phyloP scores from a whole-genome alignment of 176 grass and related monocot genomes.

The Aegilops umbellulata region DNA sequence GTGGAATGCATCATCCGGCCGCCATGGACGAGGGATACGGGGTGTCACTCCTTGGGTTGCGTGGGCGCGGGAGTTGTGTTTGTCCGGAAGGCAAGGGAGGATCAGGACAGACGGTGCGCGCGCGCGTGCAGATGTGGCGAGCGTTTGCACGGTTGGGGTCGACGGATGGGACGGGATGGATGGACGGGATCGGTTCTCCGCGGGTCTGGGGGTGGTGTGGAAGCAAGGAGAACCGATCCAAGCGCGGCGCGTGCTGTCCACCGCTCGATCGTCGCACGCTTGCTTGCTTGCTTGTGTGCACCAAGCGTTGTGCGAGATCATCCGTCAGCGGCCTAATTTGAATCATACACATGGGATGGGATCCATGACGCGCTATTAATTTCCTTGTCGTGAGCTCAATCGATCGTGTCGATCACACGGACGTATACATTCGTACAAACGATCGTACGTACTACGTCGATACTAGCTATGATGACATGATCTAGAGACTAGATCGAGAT shows the following conservation, averaged over 20 bases:
- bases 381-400: not conserved
- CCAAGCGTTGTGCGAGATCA: not conserved
- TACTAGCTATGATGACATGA: not conserved
- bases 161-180: not conserved
- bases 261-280: not conserved
- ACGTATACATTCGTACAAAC: not conserved
- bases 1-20: not conserved
- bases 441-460: not conserved
- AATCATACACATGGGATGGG: not conserved
- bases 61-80: constrained; percentile 39
- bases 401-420: not conserved
- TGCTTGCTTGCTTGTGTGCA: not conserved
- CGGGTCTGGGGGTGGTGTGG: constrained; percentile 32
- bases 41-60: constrained; percentile 25
- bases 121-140: not conserved
- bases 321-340: not conserved
- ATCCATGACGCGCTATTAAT: not conserved
- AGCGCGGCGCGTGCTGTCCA: not conserved
- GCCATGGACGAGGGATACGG: constrained; percentile 27
- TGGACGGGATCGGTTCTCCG: not conserved
- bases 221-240: constrained; percentile 28
- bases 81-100: constrained; percentile 59
- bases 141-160: not conserved
- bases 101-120: not conserved
- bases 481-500: not conserved